Evolutionary conservation across 2,329 filamentous ascomycete genomes (phyloP).

Genomic region (Alternaria ventricosa): DNA sequence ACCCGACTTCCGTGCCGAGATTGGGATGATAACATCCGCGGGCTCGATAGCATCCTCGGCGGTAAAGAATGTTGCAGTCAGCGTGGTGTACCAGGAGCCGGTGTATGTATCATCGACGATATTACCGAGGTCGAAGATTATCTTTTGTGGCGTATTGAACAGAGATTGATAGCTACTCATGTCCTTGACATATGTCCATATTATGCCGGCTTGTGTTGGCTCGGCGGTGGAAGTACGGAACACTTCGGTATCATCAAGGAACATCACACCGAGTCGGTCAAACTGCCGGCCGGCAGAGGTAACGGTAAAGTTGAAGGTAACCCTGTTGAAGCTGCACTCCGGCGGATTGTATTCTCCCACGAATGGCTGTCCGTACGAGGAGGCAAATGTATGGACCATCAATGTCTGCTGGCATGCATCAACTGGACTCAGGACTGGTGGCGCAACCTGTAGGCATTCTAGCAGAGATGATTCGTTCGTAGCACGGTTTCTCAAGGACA

Average conservation of each 20-base stretch:
- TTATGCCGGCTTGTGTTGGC: constrained; percentile 72
- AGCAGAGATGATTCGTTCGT: constrained; percentile 50
- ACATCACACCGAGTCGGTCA: constrained; percentile 78
- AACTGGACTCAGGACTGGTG: constrained; percentile 65
- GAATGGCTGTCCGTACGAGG: constrained; percentile 76
- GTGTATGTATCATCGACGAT: constrained; percentile 75
- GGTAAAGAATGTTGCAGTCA: constrained; percentile 75
- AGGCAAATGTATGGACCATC: constrained; percentile 74
- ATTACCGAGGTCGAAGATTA: constrained; percentile 80
- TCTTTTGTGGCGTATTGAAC: constrained; percentile 71
- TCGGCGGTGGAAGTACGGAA: constrained; percentile 85
- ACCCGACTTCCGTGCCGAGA: constrained; percentile 62
- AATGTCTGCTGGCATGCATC: constrained; percentile 62
- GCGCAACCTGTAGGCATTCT: constrained; percentile 73
- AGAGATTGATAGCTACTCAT: constrained; percentile 74
- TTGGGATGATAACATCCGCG: constrained; percentile 71
- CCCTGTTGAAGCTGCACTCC: constrained; percentile 72
- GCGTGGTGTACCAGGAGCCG: constrained; percentile 73
- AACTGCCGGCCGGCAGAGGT: constrained; percentile 75
- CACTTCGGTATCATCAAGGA: constrained; percentile 78
- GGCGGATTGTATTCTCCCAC: constrained; percentile 73
- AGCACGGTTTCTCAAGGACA: constrained; percentile 28
- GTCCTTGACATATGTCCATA: constrained; percentile 80
- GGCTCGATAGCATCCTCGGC: constrained; percentile 51
- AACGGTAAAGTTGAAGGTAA: constrained; percentile 78